Base-by-base conservation (phyloP, 1,139 yeast genomes). In the Blastobotrys petasosporus region DNA sequence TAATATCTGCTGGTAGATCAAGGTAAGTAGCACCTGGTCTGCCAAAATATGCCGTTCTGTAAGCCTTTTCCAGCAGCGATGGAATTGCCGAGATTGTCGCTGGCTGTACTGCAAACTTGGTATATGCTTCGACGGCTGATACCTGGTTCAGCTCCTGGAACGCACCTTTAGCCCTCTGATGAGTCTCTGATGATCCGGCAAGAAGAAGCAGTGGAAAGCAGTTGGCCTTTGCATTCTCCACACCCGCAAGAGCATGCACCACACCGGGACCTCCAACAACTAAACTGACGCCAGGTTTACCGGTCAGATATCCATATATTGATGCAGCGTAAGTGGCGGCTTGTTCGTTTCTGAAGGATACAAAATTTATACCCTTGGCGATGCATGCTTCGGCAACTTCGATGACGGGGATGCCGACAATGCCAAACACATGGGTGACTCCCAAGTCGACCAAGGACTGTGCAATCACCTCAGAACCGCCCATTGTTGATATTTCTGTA, bases 181-280 rank as follows among this genome's bases (percentile, higher is more conserved):
- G 66, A 10, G 74, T 63, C 41, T 77, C 74, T 7, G 74, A 61
- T 2, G 81, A 76, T 1, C 86, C 86, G 1, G 85, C 83, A 25
- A 80, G 63, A 13, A 80, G 74, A 46, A 80, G 51, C 45, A 80
- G 59, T 2, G 86, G 86, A 73, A 82, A 78, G 46, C 74, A 68
- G 59, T 80, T 80, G 44, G 73, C 66, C 37, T 66, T 67, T 7
- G 85, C 75, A 56, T 80, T 80, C 55, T 76, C 79, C 1, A 78
- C 70, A 7, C 86, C 86, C 0, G 86, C 75, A 41, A 77, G 54
- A 0, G 84, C 80, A 54, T 80, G 85, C 8, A 80, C 68, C 1
- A 80, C 68, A 4, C 86, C 86, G 0, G 86, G 85, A 0, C 86
- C 86, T 16, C 86, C 86, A 2, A 81, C 86, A 0, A 79, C 83